A percentile compares a stretch with the other conserved stretches of the same genome.
These are phyloP conservation scores for Mychonastes homosphaera DNA, from an alignment of 139 green algal species.

Conservation along the genomic window DNA sequence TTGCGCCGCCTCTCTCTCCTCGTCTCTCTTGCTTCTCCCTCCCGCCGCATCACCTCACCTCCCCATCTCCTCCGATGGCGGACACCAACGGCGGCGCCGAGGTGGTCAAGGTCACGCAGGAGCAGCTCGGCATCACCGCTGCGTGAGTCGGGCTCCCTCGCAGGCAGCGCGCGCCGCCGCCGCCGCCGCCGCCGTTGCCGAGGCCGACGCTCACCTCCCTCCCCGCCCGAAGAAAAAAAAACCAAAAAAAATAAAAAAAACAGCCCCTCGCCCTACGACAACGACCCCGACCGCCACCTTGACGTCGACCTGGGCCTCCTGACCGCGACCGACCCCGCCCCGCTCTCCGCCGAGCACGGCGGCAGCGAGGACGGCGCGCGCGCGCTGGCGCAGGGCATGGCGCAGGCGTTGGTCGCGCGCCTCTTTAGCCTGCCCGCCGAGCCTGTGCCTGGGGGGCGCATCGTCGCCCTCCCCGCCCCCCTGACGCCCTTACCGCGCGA, in stretches of 20 bases:
- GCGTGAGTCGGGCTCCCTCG: constrained; percentile 26
- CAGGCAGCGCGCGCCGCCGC: not conserved
- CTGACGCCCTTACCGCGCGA: constrained; percentile 59
- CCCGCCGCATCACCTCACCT: too few relatives aligned
- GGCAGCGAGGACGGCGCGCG: constrained; percentile 32
- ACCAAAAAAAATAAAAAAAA: not conserved
- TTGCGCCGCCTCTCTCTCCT: too few relatives aligned
- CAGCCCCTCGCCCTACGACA: constrained; percentile 28
- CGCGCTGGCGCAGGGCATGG: constrained; percentile 46
- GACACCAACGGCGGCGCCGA: too few relatives aligned
- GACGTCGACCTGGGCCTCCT: constrained; percentile 83
- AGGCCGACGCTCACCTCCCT: not conserved
- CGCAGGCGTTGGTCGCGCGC: constrained; percentile 52
- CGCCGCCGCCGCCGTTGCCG: not conserved
- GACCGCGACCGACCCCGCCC: constrained; percentile 53
- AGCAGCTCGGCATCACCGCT: constrained; percentile 49
- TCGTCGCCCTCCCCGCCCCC: constrained; percentile 63
- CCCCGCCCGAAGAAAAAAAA: not conserved
- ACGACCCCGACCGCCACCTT: constrained; percentile 51
- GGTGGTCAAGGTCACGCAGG: constrained; percentile 54
- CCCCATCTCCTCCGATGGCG: too few relatives aligned
- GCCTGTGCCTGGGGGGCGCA: constrained; percentile 43
- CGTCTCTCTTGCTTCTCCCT: too few relatives aligned
- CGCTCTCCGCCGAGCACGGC: constrained; percentile 31
- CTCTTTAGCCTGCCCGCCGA: constrained; percentile 68